Conservation (phyloP, 2,329 filamentous ascomycete genomes). For the Magnaporthales sp. region DNA sequence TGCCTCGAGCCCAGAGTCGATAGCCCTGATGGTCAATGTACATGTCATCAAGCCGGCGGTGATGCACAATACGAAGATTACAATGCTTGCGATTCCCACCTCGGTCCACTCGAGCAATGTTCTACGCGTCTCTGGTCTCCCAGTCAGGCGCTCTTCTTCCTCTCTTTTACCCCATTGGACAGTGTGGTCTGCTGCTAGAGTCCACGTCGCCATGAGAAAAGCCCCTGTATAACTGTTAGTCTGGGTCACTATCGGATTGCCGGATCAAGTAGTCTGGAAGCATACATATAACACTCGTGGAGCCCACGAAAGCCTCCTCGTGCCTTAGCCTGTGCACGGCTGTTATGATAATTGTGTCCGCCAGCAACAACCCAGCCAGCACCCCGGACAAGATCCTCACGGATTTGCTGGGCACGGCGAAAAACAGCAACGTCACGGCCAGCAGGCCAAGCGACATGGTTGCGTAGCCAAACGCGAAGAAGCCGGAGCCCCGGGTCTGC, state of each 20-base stretch:
- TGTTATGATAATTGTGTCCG: conserved; percentile 73
- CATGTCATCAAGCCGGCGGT: conserved; percentile 68
- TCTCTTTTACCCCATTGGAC: conserved; percentile 89
- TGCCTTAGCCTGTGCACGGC: conserved; percentile 64
- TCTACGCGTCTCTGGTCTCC: conserved; percentile 75
- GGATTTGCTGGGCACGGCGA: conserved; percentile 71
- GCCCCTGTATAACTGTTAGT: conserved; percentile 41
- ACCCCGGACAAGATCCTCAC: conserved; percentile 66
- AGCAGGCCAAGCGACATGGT: conserved; percentile 71
- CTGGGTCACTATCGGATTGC: too few species aligned
- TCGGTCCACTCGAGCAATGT: conserved; percentile 77
- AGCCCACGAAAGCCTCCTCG: conserved; percentile 90
- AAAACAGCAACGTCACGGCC: conserved; percentile 74
- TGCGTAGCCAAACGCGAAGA: conserved; percentile 79
- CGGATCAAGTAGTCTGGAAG: not conserved
- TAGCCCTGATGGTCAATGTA: conserved; percentile 68
- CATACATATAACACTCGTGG: conserved; percentile 65
- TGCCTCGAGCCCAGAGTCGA: conserved; percentile 65
- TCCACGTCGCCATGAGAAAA: conserved; percentile 69
- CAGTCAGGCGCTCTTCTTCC: conserved; percentile 87
- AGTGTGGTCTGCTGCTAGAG: conserved; percentile 67
- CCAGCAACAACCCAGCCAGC: conserved; percentile 56
- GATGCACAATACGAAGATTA: conserved; percentile 59
- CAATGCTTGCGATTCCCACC: conserved; percentile 65
- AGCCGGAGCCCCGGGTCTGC: conserved; percentile 81